Base-by-base conservation (phyloP, 768 basidiomycete genomes). In the Hydnomerulius pinastri region DNA sequence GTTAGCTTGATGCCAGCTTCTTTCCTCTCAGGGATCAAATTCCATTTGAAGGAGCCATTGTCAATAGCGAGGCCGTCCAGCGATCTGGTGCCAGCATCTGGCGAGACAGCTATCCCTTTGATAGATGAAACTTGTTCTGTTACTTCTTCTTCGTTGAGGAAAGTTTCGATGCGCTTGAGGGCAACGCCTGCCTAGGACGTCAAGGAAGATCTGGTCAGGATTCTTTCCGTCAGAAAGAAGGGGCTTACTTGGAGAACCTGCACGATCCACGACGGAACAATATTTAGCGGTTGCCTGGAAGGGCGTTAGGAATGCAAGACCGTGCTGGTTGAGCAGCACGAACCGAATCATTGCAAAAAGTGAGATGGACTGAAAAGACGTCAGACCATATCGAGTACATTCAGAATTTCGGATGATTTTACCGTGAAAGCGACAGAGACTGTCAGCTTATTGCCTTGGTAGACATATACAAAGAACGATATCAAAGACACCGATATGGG, bases 341-440 rank as follows among this genome's bases (percentile, higher is more conserved):
- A 35, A 80, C 76, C 80, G 76, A 60, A 94, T 75, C 91, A 94
- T 92, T 36, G 77, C 76, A 69, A 93, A 94, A 18, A 93, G 67
- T 0, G 90, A 82, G 37, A 94, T 86, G 0, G 90, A 73, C 85
- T 17, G 18, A 6, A 35, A 17, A n/a, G 33, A 17, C n/a, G n/a
- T 35, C 18, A 35, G 15, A 17, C 5, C n/a, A 17, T 35, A 17
- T 9, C 15, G 3, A 9, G 6, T 17, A 35, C n/a, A 11, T 6
- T 35, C 33, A 35, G 11, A n/a, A 17, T 17, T 6, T 35, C n/a
- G 9, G 9, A 35, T 35, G 33, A 6, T 35, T 17, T 35, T 17
- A 35, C 33, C n/a, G 92, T 93, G 63, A 94, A 94, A 0, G 92
- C 92, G 18, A 82, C 77, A 17, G 85, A 77, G 40, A 92, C 76